Percentiles rank a stretch among this genome's conserved stretches.
Evolutionary conservation across 352 stramenopile genomes (phyloP).

Genomic region (Globisporangium parvum): DNA sequence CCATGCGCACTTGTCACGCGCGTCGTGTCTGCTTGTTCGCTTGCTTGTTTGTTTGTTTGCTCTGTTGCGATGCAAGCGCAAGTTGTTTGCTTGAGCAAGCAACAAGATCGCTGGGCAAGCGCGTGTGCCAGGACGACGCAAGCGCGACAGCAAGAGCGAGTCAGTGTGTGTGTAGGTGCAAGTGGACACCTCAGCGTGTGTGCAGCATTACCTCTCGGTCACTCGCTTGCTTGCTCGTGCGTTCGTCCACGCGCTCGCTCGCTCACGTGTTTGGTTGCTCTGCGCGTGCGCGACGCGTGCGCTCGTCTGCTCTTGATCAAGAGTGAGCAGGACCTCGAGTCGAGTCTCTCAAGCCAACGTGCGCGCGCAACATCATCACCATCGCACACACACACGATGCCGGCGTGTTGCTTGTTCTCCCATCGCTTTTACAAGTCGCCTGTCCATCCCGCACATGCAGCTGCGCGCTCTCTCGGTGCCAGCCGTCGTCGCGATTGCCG

Average conservation of each 20-base stretch:
- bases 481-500: not conserved
- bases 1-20: conserved; percentile 3
- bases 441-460: not conserved
- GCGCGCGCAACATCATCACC: not conserved
- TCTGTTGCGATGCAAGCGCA: not conserved
- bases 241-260: not conserved
- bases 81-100: not conserved
- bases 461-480: not conserved
- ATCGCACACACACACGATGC: not conserved
- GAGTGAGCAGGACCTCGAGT: conserved; percentile 2
- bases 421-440: not conserved
- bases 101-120: not conserved
- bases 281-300: not conserved
- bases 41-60: conserved; percentile 3
- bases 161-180: too few relatives aligned
- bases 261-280: too few relatives aligned
- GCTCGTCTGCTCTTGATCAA: conserved; percentile 12
- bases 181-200: too few relatives aligned
- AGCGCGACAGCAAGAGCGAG: too few relatives aligned
- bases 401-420: not conserved
- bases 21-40: conserved; percentile 1
- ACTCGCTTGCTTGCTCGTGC: not conserved
- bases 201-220: too few relatives aligned
- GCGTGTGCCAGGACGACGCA: not conserved
- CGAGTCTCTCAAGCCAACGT: not conserved